A percentile compares a stretch with the other conserved stretches of the same genome.
Conservation (phyloP, 257 asterid species). For the Nicotiana otophora region DNA sequence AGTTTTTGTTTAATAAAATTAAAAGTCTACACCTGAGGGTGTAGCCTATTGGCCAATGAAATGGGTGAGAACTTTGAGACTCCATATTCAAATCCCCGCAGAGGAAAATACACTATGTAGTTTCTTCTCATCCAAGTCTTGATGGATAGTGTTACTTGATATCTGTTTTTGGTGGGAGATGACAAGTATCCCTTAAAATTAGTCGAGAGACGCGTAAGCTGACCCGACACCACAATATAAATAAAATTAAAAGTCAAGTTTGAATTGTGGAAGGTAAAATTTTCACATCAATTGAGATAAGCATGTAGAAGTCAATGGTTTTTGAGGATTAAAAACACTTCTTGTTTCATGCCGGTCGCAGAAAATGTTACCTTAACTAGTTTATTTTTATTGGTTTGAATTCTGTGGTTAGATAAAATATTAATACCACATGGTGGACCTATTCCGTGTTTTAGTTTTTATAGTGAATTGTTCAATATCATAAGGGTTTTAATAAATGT, state of each 20-base stretch:
- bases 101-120: no score
- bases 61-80: no score
- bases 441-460: background rate
- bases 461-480: no score
- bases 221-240: background rate
- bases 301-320: background rate
- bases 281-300: background rate
- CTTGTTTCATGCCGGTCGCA: background rate
- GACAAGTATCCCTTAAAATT: no score
- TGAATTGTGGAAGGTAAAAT: background rate
- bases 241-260: background rate
- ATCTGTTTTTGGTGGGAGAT: no score
- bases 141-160: rapidly evolving
- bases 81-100: rapidly evolving
- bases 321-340: background rate
- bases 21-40: background rate
- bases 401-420: background rate
- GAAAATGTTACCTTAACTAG: background rate
- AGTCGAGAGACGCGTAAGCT: no score
- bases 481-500: no score
- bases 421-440: background rate
- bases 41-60: background rate
- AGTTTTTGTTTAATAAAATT: background rate
- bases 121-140: no score
- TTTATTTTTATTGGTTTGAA: background rate